Conservation (phyloP, 1,139 yeast species). For the Candida sp. region DNA sequence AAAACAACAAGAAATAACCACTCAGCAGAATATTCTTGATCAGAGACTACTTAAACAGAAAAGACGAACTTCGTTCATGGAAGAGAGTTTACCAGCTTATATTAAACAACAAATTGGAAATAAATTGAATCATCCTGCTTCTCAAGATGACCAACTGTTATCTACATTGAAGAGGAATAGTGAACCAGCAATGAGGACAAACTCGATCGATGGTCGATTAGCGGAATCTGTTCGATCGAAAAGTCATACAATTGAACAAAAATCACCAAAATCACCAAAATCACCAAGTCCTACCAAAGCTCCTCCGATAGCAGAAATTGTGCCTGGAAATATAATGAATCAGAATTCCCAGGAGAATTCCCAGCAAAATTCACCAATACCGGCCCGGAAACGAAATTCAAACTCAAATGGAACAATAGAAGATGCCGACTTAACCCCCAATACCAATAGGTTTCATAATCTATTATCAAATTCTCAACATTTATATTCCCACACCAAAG, state of each 20-base stretch:
- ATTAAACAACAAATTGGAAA: constrained; percentile 28
- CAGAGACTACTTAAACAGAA: constrained; percentile 1
- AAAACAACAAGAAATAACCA: background rate
- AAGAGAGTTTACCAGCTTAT: constrained; percentile 36
- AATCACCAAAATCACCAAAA: no score
- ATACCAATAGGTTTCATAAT: constrained; percentile 28
- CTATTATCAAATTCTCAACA: constrained; percentile 37
- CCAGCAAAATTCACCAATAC: background rate
- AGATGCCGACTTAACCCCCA: constrained; percentile 1
- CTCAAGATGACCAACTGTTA: background rate
- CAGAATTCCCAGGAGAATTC: background rate
- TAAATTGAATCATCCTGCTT: background rate
- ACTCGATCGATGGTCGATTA: background rate
- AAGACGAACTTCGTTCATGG: constrained; percentile 35
- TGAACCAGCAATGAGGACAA: constrained; percentile 1
- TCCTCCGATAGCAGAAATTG: background rate
- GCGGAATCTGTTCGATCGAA: background rate
- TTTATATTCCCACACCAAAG: constrained; percentile 27
- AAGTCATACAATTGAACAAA: background rate
- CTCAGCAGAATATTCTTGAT: background rate
- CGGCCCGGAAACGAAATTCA: background rate
- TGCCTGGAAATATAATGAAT: background rate
- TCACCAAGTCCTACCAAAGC: background rate
- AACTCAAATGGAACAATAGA: background rate
- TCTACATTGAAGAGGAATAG: background rate